Evolutionary conservation across 129 eudicot genomes (phyloP).

Genomic region (Daucus carota): DNA sequence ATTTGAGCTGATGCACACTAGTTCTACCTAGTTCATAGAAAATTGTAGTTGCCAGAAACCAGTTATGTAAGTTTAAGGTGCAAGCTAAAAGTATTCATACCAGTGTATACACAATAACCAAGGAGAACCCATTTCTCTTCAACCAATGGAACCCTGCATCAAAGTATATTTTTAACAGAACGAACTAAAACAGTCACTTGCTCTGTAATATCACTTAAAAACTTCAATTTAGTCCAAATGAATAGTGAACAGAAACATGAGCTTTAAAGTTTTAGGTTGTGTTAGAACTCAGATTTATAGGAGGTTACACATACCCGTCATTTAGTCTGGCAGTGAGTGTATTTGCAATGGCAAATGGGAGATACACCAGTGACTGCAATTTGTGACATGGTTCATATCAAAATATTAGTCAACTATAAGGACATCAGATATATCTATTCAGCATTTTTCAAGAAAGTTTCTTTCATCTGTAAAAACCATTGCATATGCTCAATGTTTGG

Average conservation of each 20-base stretch:
- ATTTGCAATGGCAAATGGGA: conserved; percentile 92
- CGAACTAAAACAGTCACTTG: background rate
- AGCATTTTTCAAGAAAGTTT: background rate
- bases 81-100: conserved; percentile 22
- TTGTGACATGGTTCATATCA: conserved; percentile 7
- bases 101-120: conserved; percentile 71
- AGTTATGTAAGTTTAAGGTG: background rate
- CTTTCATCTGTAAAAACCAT: background rate
- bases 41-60: background rate
- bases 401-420: background rate
- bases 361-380: conserved; percentile 75
- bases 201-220: background rate
- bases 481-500: background rate
- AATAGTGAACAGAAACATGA: background rate
- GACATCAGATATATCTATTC: background rate
- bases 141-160: conserved; percentile 68
- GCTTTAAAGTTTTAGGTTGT: background rate
- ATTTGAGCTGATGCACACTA: background rate
- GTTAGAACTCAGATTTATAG: background rate
- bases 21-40: background rate
- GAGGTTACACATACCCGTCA: conserved; percentile 62
- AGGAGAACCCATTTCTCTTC: conserved; percentile 89
- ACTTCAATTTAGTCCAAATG: background rate
- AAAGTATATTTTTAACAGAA: conserved; percentile 11
- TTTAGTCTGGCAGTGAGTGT: conserved; percentile 81